These are phyloP conservation scores for Podaxis pistillaris DNA, from an alignment of 768 basidiomycete species.

Conservation along the genomic window DNA sequence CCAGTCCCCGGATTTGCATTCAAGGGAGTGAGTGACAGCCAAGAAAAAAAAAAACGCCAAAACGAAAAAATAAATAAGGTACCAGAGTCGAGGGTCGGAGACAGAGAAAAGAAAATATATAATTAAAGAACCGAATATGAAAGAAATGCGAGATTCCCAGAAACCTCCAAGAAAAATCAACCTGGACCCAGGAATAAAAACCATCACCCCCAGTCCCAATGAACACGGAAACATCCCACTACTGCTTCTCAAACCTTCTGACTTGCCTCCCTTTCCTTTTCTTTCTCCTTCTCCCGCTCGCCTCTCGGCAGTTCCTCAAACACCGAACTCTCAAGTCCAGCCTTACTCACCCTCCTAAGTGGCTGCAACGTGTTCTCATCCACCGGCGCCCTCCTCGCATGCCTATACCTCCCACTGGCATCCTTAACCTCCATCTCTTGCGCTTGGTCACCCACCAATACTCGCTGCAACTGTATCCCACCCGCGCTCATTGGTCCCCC, in stretches of 20 bases:
- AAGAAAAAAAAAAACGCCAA: not conserved
- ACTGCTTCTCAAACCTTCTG: not conserved
- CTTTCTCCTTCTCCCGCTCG: conserved; percentile 7
- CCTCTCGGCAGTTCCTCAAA: conserved; percentile 21
- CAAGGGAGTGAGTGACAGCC: not conserved
- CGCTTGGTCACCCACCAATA: conserved; percentile 59
- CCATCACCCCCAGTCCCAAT: not conserved
- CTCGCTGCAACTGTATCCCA: conserved; percentile 29
- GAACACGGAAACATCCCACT: not conserved
- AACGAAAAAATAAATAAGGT: conserved; percentile 2
- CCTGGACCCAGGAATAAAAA: not conserved
- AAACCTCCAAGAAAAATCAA: not conserved
- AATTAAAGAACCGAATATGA: not conserved
- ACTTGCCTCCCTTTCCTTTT: not conserved
- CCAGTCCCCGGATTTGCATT: not conserved
- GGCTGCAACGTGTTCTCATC: conserved; percentile 88
- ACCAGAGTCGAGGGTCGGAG: not conserved
- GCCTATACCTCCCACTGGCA: conserved; percentile 79
- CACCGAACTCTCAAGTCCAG: conserved; percentile 77
- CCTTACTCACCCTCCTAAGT: conserved; percentile 87
- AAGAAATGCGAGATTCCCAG: not conserved
- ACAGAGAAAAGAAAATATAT: not conserved
- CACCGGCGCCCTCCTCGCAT: conserved; percentile 84
- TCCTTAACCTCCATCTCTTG: conserved; percentile 92
- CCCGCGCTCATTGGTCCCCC: conserved; percentile 31